Conservation (phyloP, 805 yeast genomes). For the Jamesozyma rosinii region DNA sequence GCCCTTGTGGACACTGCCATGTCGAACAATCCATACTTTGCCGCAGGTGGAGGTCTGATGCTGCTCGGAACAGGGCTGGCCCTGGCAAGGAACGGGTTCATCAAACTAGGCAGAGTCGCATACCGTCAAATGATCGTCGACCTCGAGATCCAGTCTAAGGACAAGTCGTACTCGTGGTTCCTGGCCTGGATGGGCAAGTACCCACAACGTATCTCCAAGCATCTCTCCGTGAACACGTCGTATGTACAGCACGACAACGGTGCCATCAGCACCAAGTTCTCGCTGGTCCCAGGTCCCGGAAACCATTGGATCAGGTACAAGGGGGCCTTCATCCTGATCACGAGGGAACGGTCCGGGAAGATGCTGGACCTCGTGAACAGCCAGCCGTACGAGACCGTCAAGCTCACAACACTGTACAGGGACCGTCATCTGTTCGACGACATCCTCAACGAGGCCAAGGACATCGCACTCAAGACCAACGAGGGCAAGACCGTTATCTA, state of each 20-base stretch:
- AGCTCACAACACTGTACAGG: conserved; percentile 77
- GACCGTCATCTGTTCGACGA: conserved; percentile 65
- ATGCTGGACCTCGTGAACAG: conserved; percentile 84
- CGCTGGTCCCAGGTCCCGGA: conserved; percentile 96
- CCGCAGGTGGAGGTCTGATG: conserved; percentile 98
- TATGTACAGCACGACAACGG: conserved; percentile 89
- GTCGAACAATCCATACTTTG: conserved; percentile 82
- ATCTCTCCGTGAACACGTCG: conserved; percentile 81
- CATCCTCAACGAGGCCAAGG: conserved; percentile 74
- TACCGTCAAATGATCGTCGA: conserved; percentile 84
- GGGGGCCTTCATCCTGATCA: conserved; percentile 81
- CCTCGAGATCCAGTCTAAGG: conserved; percentile 85
- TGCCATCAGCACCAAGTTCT: conserved; percentile 74
- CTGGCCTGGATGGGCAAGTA: conserved; percentile 90
- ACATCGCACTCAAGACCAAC: conserved; percentile 66
- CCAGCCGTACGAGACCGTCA: conserved; percentile 93
- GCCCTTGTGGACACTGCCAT: conserved; percentile 45
- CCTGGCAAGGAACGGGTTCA: conserved; percentile 57
- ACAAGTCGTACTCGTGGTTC: conserved; percentile 90
- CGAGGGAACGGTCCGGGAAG: conserved; percentile 83
- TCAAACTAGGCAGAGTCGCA: conserved; percentile 53
- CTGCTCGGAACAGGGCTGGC: conserved; percentile 85
- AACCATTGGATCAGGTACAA: conserved; percentile 77
- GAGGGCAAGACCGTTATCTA: conserved; percentile 92
- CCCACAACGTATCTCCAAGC: conserved; percentile 67